A percentile compares a stretch with the other conserved stretches of the same genome.
Evolutionary conservation across 192 early-diverging fungal genomes (phyloP).

Genomic region (Backusella luteola): DNA sequence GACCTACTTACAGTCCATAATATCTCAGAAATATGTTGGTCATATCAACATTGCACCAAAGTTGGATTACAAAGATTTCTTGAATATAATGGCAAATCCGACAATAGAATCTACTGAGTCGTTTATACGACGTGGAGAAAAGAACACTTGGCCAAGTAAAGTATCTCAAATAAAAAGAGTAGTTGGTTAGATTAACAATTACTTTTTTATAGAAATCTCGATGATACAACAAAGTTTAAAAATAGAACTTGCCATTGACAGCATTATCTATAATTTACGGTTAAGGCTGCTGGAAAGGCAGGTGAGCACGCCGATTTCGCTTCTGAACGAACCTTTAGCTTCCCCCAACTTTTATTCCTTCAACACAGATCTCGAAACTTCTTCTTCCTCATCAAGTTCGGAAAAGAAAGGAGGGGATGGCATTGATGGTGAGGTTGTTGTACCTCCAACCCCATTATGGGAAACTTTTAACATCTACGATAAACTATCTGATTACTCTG

Average conservation of each 20-base stretch:
- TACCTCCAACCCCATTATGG: background rate
- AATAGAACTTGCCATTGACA: background rate
- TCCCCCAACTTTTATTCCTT: background rate
- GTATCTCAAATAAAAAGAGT: background rate
- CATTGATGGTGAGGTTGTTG: background rate
- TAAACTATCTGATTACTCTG: background rate
- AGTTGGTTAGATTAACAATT: background rate
- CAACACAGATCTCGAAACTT: background rate
- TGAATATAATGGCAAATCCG: conserved; percentile 67
- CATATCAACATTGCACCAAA: conserved; percentile 81
- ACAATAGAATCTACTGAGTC: conserved; percentile 46
- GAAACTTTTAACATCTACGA: background rate
- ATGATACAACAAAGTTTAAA: background rate
- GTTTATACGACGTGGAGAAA: conserved; percentile 58
- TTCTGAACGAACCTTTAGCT: background rate
- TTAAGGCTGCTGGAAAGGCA: background rate
- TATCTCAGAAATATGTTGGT: conserved; percentile 75
- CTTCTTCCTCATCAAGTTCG: background rate
- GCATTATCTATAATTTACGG: background rate
- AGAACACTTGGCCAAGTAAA: conserved; percentile 72
- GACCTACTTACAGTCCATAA: conserved; percentile 58
- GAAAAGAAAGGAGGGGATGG: background rate
- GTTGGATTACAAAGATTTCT: conserved; percentile 53
- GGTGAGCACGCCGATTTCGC: background rate
- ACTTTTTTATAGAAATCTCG: background rate